These are phyloP conservation scores for Stachybotrys echinatus DNA, from an alignment of 2,329 filamentous ascomycete species.

Conservation along the genomic window DNA sequence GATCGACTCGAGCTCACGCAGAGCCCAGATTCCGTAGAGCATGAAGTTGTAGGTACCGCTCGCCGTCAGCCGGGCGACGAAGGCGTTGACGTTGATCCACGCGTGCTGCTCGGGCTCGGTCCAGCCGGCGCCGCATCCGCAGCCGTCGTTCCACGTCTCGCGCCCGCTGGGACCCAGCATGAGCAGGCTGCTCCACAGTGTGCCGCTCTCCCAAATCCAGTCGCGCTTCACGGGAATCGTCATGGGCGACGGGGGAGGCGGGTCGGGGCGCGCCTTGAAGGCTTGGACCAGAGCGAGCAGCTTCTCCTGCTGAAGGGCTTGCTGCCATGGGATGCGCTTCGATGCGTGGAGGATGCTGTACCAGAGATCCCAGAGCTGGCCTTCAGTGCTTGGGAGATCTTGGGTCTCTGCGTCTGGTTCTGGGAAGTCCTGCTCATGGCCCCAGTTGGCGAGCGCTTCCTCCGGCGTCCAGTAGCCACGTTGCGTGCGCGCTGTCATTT, in stretches of 20 bases:
- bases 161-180: neutral
- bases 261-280: conserved; percentile 3
- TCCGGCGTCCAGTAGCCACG: neutral
- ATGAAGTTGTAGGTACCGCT: neutral
- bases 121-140: conserved; percentile 3
- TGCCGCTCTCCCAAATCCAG: conserved; percentile 1
- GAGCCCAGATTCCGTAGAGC: neutral
- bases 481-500: neutral
- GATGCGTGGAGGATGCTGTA: conserved; percentile 1
- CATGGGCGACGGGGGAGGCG: neutral
- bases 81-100: conserved; percentile 3
- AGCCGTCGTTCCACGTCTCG: conserved; percentile 3
- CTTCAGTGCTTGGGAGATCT: neutral
- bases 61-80: neutral
- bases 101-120: neutral
- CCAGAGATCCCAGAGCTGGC: conserved; percentile 2
- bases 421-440: conserved; percentile 1
- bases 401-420: neutral
- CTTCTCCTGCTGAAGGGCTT: neutral
- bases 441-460: neutral
- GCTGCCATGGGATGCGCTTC: neutral
- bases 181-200: conserved; percentile 2
- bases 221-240: neutral
- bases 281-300: conserved; percentile 1
- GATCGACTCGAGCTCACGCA: neutral